Evolutionary conservation across 805 yeast genomes (phyloP), one percentile per base, ranked within the genome.

Genomic region (Torulaspora microellipsoides): DNA sequence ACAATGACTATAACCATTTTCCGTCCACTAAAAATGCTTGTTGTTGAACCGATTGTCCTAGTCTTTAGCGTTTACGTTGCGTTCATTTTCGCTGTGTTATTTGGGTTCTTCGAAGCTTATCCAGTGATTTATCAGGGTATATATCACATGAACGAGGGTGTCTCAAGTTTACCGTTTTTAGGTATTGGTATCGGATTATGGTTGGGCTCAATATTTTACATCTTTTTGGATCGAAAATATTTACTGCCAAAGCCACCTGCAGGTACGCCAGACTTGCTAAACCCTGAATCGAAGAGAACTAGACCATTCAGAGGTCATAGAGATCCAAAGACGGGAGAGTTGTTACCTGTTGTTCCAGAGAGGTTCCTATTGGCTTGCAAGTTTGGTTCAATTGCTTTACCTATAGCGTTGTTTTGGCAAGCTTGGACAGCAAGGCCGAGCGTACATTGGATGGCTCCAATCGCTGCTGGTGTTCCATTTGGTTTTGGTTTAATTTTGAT

Each of bases 391-490:
- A 60, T 81, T 15, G 74, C 76, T 12, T 68, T 85, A 48, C 89
- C 89, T 4, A 70, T 81, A 31, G 72, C 85, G 0, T 68, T 85
- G 45, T 85, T 85, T 65, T 85, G 93, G 95, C 69, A 84, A 44
- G 95, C 82, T 6, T 85, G 95, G 95, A 73, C 90, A 3, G 74
- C 85, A 8, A 73, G 77, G 53, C 41, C 53, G 2, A 54, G 55
- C 27, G 78, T 85, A 23, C 90, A 82, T 58, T 85, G 90, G 89
- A 80, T 83, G 70, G 83, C 77, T 9, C 86, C 95, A 7, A 69
- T 78, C 17, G 76, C 82, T 43, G 80, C 91, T 1, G 96, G 95
- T 53, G 76, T 83, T 36, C 81, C 90, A 28, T 78, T 85, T 56
- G 93, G 95, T 1, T 82, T 82, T 56, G 85, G 89, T 7, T 68